A percentile compares a stretch with the other conserved stretches of the same genome.
phyloP scores from a whole-genome alignment of 768 basidiomycete species.

The Cystobasidium ongulense region DNA sequence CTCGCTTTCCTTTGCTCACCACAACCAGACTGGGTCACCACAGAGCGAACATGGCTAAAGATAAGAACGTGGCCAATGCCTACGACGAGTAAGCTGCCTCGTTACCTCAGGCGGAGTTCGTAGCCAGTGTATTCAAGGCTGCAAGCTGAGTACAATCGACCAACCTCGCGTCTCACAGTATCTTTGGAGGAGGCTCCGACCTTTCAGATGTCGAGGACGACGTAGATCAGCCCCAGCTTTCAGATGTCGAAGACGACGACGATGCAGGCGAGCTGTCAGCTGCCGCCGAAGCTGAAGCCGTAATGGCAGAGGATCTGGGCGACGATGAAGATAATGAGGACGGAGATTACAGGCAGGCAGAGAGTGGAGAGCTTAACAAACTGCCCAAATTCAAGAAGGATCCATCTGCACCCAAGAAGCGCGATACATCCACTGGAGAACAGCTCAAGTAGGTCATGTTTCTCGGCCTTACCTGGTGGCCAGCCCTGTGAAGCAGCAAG shows the following conservation, averaged over 20 bases:
- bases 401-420: background rate
- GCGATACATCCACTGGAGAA: background rate
- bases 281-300: slow-evolving; percentile 13
- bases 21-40: background rate
- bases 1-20: background rate
- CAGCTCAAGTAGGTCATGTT: background rate
- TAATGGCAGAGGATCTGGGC: background rate
- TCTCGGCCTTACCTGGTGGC: too few relatives aligned
- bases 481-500: background rate
- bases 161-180: background rate
- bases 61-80: background rate
- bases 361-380: background rate
- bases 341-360: slow-evolving; percentile 18
- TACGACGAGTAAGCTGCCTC: slow-evolving; percentile 21
- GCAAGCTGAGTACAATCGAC: background rate
- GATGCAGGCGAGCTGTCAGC: slow-evolving; percentile 2
- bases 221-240: background rate
- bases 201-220: slow-evolving; percentile 29
- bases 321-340: slow-evolving; percentile 14
- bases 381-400: slow-evolving; percentile 26
- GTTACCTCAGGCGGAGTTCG: background rate
- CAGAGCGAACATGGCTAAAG: background rate
- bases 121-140: background rate
- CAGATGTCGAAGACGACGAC: slow-evolving; percentile 1
- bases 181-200: slow-evolving; percentile 29